Evolutionary conservation across 73 alveolate species (phyloP), one percentile per base, ranked within the genome.

Genomic region (Stentor coeruleus): DNA sequence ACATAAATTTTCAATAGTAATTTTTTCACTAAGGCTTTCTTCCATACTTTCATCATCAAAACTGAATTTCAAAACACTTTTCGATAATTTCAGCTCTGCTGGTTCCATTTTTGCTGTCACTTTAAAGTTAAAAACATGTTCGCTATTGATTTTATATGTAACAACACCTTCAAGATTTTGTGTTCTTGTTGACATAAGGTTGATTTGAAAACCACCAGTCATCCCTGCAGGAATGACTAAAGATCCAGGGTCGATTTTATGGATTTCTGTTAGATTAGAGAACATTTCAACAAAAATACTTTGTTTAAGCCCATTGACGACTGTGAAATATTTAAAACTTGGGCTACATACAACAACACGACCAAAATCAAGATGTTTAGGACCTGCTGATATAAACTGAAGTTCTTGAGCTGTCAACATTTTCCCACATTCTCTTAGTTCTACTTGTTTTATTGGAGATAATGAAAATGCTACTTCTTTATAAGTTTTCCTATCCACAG

Each of bases 161-260:
- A 97, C 94, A 55, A 88, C 95, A 75, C 94, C 89, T 41, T 90
- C 93, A 82, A 93, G 90, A 3, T 83, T 88, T 73, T 92, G 94
- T 4, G 89, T 88, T 20, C 90, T 77, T 74, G 83, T 66, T 0
- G 97, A 88, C 81, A 89, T 86, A 38, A 97, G 90, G 3, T 89
- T 87, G n/a, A 97, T 91, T 83, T 95, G 97, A 91, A 97, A 97
- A 39, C 98, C 99, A 74, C 97, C 98, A 40, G 96, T 94, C 86
- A 95, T 92, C 3, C 99, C 99, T 72, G 99, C 96, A 2, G 97
- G 98, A 58, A 97, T 93, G 38, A 97, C 98, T 85, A 95, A 94
- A 4, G 97, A 87, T 59, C 90, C 86, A 14, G 98, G 98, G 55
- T 89, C 85, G 35, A 96, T 82, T 76, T 95, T 76, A 76, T 83